phyloP scores from a whole-genome alignment of 176 grass and related monocot species.

The Elymus sibiricus region DNA sequence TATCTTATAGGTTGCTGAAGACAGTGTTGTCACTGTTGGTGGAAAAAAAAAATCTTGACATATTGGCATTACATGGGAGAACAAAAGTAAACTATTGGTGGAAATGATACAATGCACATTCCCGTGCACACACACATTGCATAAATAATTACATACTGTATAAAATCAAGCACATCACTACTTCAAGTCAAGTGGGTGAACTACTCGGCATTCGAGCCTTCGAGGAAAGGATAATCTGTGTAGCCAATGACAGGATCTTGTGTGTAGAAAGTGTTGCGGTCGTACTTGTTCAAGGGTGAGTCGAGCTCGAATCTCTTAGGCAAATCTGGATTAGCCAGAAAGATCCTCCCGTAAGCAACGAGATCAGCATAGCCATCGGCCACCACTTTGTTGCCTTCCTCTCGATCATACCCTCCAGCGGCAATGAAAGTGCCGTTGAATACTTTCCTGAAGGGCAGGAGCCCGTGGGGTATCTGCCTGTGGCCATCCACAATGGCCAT shows the following conservation, averaged over 20 bases:
- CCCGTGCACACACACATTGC: neutral
- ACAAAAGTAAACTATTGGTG: no score
- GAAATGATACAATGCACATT: neutral
- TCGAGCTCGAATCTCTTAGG: conserved; percentile 5
- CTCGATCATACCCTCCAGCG: neutral
- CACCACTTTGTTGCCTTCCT: conserved; percentile 31
- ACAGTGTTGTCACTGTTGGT: no score
- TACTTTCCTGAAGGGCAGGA: neutral
- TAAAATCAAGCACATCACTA: neutral
- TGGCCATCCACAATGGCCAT: conserved; percentile 14
- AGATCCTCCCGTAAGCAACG: conserved; percentile 18
- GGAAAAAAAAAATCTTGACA: no score
- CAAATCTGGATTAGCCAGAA: conserved; percentile 35
- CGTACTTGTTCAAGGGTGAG: neutral
- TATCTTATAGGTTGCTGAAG: no score
- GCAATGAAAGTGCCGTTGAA: conserved; percentile 32
- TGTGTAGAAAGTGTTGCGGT: conserved; percentile 24
- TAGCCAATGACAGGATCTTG: conserved; percentile 24
- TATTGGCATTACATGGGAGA: no score
- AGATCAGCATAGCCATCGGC: conserved; percentile 17
- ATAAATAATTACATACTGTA: no score
- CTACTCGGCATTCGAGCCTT: accelerated
- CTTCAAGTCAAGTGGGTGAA: accelerated
- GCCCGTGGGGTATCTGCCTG: neutral
- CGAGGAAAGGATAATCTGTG: conserved; percentile 31